Percentiles rank a stretch among this genome's conserved stretches.
Evolutionary conservation across 805 yeast species (phyloP).

Genomic region (Wickerhamomyces queroliae): DNA sequence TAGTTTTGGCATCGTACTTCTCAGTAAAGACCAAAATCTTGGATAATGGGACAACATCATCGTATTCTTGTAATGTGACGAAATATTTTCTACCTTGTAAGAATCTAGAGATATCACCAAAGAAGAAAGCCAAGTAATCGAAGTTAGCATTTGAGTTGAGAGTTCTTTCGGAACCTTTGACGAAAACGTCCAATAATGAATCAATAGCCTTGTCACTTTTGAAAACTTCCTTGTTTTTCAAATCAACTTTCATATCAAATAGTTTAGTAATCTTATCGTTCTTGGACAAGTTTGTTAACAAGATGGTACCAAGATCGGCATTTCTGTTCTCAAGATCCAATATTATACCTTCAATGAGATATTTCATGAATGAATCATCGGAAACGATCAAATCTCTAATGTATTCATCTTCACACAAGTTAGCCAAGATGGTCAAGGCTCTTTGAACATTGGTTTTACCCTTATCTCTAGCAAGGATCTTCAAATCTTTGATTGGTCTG

Average conservation of each 20-base stretch:
- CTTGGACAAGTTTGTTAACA: constrained; percentile 83
- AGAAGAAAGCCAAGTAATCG: constrained; percentile 82
- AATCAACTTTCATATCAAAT: constrained; percentile 32
- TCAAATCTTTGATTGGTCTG: constrained; percentile 69
- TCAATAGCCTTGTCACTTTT: constrained; percentile 59
- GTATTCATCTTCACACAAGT: constrained; percentile 65
- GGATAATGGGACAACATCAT: constrained; percentile 72
- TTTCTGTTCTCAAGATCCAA: constrained; percentile 52
- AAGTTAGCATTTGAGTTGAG: constrained; percentile 68
- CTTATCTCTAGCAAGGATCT: constrained; percentile 46
- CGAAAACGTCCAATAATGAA: constrained; percentile 84
- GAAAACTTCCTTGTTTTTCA: constrained; percentile 43
- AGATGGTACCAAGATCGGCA: constrained; percentile 78
- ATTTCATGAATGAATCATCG: constrained; percentile 52
- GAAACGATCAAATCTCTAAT: constrained; percentile 62
- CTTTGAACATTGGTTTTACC: constrained; percentile 54
- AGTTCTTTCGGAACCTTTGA: constrained; percentile 70
- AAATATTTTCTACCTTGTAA: constrained; percentile 71
- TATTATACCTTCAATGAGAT: constrained; percentile 38
- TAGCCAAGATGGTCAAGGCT: constrained; percentile 75
- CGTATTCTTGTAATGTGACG: constrained; percentile 65
- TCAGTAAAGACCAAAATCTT: constrained; percentile 80
- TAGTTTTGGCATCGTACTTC: constrained; percentile 64
- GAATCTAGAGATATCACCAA: constrained; percentile 85
- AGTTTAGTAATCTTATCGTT: constrained; percentile 55